Conservation (phyloP, 163 green algal species). For the Scenedesmus sp. region DNA sequence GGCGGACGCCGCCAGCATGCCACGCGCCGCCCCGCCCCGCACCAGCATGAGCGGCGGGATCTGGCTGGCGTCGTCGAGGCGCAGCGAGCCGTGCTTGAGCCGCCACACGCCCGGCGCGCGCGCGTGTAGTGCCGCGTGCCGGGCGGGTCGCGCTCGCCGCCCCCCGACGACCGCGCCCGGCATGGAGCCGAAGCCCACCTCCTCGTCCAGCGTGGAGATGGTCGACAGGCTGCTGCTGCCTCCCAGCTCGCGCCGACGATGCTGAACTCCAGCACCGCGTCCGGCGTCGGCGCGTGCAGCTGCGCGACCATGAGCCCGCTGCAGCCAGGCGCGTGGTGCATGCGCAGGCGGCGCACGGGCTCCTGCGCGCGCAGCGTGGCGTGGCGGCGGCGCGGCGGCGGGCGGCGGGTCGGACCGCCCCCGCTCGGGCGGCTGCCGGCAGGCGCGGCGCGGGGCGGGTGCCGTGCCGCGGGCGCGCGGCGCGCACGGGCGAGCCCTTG, state of each 20-base stretch:
- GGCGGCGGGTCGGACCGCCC: too few species aligned
- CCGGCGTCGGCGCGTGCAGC: conserved; percentile 2
- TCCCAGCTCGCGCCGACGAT: conserved; percentile 12
- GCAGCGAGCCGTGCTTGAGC: conserved; percentile 2
- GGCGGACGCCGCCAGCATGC: too few species aligned
- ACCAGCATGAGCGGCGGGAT: conserved; percentile 40
- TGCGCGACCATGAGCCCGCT: conserved; percentile 25
- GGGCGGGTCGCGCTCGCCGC: conserved; percentile 11
- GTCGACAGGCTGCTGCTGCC: not conserved
- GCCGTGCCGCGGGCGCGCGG: too few species aligned
- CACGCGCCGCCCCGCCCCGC: too few species aligned
- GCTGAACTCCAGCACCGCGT: conserved; percentile 23
- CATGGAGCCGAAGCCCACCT: too few species aligned
- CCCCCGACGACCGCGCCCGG: too few species aligned
- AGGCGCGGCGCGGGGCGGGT: too few species aligned
- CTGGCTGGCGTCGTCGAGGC: conserved; percentile 13
- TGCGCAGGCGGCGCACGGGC: not conserved
- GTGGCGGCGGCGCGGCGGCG: too few species aligned
- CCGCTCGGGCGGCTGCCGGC: too few species aligned
- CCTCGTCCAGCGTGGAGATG: not conserved
- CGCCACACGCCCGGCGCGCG: conserved; percentile 1
- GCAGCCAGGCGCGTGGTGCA: conserved; percentile 21
- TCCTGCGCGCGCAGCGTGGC: not conserved
- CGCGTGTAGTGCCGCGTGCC: not conserved
- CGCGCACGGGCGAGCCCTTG: conserved; percentile 2